Base-by-base conservation (phyloP, 345 rosid species). In the Eucalyptus tenuipes region DNA sequence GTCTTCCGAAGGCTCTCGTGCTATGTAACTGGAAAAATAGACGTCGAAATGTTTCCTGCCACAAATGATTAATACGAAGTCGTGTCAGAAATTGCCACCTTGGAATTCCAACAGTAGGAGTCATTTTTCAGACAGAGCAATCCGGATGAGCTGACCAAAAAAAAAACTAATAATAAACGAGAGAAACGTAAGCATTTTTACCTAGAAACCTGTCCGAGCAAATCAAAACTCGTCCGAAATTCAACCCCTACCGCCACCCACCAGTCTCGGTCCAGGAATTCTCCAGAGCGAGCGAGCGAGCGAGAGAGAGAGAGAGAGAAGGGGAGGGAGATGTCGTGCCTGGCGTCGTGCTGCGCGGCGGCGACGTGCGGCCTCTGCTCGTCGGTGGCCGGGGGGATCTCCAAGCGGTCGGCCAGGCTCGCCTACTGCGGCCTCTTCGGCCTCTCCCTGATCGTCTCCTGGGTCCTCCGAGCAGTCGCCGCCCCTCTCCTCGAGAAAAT, bases 351-450 rank as follows among this genome's bases (percentile, higher is more conserved):
- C 91, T 95, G 95, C 87, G 94, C 96, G 49, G 94, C 99, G 61
- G 88, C 94, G 89, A 94, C 98, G 15, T 97, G 99, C 93, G 99
- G 99, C 33, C 93, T 98, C 55, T 98, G 99, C 92, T 68, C 98
- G 22, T 94, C 98, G 89, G 96, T 97, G 90, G 99, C 97, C 27
- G 95, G 99, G 11, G 98, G 98, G 87, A 92, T 98, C 84, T 57
- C 99, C 31, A 95, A 92, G 90, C 95, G 92, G 91, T 98, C 99
- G 5, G 99, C 99, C 45, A 94, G 99, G 89, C 93, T 98, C 80
- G 98, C 96, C 88, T 98, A 97, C 89, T 97, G 98, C 88, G 99
- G 97, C 86, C 98, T 98, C 91, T 97, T 98, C 85, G 99, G 98
- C 37, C 93, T 94, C 40, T 97, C 99, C 37, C 92, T 98, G 12